Percentiles rank a stretch among this genome's conserved stretches.
Evolutionary conservation across 2,329 filamentous ascomycete genomes (phyloP).

Genomic region (Daldinia sp.): DNA sequence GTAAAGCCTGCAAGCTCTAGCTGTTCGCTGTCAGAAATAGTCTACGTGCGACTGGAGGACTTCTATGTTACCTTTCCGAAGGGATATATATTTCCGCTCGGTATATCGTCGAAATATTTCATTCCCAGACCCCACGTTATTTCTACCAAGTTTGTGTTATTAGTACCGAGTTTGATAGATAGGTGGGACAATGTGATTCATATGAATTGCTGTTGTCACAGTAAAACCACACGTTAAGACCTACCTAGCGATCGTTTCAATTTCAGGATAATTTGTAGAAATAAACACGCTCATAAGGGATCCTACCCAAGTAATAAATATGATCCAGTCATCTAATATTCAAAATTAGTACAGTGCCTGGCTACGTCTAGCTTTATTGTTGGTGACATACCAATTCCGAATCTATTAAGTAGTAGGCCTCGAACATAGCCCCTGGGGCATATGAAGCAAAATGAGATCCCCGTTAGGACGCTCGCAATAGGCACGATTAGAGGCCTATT

Average conservation of each 20-base stretch:
- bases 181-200: neutral
- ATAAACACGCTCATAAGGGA: neutral
- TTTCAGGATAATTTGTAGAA: neutral
- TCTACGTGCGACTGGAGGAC: neutral
- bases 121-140: slow-evolving; percentile 29
- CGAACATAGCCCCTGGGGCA: slow-evolving; percentile 29
- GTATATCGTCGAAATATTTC: slow-evolving; percentile 15
- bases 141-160: slow-evolving; percentile 9
- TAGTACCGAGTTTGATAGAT: neutral
- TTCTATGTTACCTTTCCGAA: slow-evolving; percentile 22
- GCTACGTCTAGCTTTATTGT: too few species aligned
- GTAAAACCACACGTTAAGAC: slow-evolving; percentile 13
- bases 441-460: slow-evolving; percentile 16
- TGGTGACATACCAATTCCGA: slow-evolving; percentile 19
- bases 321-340: slow-evolving; percentile 27
- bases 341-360: neutral
- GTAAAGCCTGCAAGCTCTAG: slow-evolving; percentile 21
- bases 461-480: slow-evolving; percentile 10
- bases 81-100: slow-evolving; percentile 7
- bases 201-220: slow-evolving; percentile 15
- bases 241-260: slow-evolving; percentile 7
- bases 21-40: slow-evolving; percentile 14
- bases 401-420: slow-evolving; percentile 2
- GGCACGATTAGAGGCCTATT: slow-evolving; percentile 13
- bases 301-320: slow-evolving; percentile 27